Evolutionary conservation across 179 eudicot species (phyloP).

Genomic region (Spergularia azorica): DNA sequence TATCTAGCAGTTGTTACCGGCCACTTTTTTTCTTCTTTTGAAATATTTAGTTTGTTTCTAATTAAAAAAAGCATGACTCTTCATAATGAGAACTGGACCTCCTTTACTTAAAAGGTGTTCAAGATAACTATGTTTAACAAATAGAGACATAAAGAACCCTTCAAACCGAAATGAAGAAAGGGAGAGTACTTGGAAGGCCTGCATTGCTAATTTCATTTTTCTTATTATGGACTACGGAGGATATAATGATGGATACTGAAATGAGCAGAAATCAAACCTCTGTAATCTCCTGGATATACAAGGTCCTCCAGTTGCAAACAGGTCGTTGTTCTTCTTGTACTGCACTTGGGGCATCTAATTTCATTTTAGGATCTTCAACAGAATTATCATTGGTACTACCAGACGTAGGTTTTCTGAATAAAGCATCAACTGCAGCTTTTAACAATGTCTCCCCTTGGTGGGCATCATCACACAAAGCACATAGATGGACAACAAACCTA

Average conservation of each 20-base stretch:
- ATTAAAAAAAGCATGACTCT: neutral
- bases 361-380: conserved; percentile 36
- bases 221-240: no score
- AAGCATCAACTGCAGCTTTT: conserved; percentile 54
- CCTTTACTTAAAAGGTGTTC: neutral
- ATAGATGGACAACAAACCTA: conserved; percentile 84
- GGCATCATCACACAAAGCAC: conserved; percentile 64
- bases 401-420: conserved; percentile 43
- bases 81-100: neutral
- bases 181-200: neutral
- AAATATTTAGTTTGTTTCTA: neutral
- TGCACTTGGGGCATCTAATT: conserved; percentile 29
- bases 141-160: neutral
- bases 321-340: conserved; percentile 47
- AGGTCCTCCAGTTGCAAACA: conserved; percentile 66
- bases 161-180: neutral
- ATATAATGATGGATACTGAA: neutral
- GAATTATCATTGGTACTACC: conserved; percentile 37
- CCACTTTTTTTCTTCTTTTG: no score
- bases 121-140: neutral
- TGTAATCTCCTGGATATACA: conserved; percentile 59
- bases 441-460: conserved; percentile 62
- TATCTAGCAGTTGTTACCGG: no score
- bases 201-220: neutral
- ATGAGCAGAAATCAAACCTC: conserved; percentile 43